phyloP scores from a whole-genome alignment of 1,284 basidiomycete genomes.

The Cutaneotrichosporon sp. region DNA sequence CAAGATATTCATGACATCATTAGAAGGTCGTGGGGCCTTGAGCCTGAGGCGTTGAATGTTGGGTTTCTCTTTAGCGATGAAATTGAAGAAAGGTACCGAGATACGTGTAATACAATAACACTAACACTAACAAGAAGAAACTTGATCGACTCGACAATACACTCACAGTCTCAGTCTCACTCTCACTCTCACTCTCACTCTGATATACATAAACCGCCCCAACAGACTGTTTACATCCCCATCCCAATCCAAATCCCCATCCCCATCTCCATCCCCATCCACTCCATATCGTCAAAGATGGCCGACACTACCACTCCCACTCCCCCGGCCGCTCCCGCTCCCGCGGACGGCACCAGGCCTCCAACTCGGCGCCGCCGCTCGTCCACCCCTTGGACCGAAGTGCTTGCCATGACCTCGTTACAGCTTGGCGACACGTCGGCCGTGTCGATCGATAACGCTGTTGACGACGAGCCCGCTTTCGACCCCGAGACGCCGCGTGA shows the following conservation, averaged over 20 bases:
- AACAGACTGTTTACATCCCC: not conserved
- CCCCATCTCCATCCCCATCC: not conserved
- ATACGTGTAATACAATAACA: too few species aligned
- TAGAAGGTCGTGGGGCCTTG: too few species aligned
- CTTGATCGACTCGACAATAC: too few species aligned
- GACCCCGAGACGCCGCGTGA: conserved; percentile 20
- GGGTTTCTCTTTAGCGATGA: too few species aligned
- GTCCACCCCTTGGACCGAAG: conserved; percentile 20
- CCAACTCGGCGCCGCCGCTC: not conserved
- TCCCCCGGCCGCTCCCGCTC: too few species aligned
- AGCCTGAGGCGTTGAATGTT: too few species aligned
- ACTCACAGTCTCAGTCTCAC: too few species aligned
- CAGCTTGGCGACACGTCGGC: conserved; percentile 2
- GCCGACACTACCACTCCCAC: not conserved
- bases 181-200: too few species aligned
- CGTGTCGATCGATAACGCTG: conserved; percentile 5
- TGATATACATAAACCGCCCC: not conserved
- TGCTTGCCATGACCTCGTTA: conserved; percentile 16
- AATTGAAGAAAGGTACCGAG: too few species aligned
- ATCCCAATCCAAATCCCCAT: not conserved
- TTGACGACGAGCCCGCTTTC: conserved; percentile 16
- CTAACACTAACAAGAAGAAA: too few species aligned
- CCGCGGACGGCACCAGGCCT: not conserved
- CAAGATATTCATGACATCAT: too few species aligned
- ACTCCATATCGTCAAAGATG: not conserved